A percentile compares a stretch with the other conserved stretches of the same genome.
Conservation (phyloP, 2,329 filamentous ascomycete species). For the Lecanosticta acicola region DNA sequence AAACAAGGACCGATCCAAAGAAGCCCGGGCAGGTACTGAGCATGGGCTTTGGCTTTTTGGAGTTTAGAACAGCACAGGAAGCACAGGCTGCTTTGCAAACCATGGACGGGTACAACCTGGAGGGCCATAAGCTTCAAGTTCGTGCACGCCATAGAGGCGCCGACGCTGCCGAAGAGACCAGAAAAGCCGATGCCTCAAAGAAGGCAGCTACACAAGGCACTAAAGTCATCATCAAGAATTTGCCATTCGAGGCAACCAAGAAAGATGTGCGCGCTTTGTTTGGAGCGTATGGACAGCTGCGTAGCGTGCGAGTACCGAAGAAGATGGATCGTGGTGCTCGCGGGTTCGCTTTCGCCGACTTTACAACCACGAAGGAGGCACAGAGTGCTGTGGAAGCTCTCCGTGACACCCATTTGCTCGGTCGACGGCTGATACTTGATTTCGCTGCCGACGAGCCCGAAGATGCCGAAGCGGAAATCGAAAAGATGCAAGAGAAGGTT, state of each 20-base stretch:
- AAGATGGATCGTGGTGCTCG: constrained; percentile 85
- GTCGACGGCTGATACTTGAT: constrained; percentile 81
- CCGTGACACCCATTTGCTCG: constrained; percentile 86
- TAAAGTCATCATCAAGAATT: constrained; percentile 96
- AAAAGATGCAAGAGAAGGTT: constrained; percentile 95
- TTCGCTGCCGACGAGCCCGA: constrained; percentile 83
- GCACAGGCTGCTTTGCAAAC: constrained; percentile 72
- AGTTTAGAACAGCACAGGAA: constrained; percentile 72
- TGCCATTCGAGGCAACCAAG: constrained; percentile 92
- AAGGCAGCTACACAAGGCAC: constrained; percentile 71
- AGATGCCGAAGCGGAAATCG: constrained; percentile 92
- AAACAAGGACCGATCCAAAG: constrained; percentile 91
- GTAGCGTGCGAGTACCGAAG: constrained; percentile 87
- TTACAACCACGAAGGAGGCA: constrained; percentile 84
- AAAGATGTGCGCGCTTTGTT: constrained; percentile 85
- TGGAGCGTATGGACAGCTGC: constrained; percentile 83
- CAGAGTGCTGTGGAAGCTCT: constrained; percentile 85
- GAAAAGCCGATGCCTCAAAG: constrained; percentile 75
- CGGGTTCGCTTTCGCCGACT: constrained; percentile 96
- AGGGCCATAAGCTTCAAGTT: constrained; percentile 78
- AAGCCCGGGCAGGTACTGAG: constrained; percentile 80
- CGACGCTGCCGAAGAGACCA: constrained; percentile 81
- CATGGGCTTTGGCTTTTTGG: constrained; percentile 95
- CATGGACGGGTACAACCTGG: constrained; percentile 88
- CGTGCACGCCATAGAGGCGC: constrained; percentile 80